Percentiles rank a stretch among this genome's conserved stretches.
Conservation (phyloP, 148 eudicot genomes). For the Chenopodium quinoa region DNA sequence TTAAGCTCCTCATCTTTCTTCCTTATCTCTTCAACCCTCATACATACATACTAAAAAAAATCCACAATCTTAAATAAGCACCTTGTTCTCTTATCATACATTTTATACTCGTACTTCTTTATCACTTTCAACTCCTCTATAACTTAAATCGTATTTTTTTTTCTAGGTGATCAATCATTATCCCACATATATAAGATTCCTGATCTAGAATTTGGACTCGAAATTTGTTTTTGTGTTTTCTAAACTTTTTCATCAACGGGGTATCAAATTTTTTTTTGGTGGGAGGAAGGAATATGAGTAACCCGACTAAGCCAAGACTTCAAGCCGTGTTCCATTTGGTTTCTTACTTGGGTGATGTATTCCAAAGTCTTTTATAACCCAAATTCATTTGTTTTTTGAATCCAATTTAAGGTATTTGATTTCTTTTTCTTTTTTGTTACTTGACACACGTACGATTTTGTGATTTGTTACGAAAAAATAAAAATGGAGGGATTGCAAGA, state of each 20-base stretch:
- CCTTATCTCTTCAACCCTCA: not conserved
- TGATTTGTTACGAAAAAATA: not conserved
- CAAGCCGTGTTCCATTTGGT: constrained; percentile 10
- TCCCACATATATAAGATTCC: too few species aligned
- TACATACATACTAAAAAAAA: not conserved
- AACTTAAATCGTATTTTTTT: too few species aligned
- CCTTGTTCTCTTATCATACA: not conserved
- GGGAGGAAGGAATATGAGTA: constrained; percentile 13
- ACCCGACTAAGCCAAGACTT: constrained; percentile 9
- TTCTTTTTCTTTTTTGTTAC: not conserved
- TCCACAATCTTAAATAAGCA: not conserved
- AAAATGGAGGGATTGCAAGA: constrained; percentile 42
- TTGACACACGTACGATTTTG: not conserved
- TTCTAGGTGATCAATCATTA: not conserved
- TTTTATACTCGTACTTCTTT: not conserved
- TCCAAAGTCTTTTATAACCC: not conserved
- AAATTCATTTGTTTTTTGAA: not conserved
- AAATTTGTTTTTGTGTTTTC: too few species aligned
- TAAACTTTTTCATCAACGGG: too few species aligned
- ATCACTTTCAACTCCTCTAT: not conserved
- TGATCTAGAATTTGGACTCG: too few species aligned
- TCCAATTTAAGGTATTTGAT: too few species aligned
- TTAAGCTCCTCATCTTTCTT: not conserved
- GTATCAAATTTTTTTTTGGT: not conserved
- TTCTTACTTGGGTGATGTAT: constrained; percentile 2